Evolutionary conservation across 2,329 filamentous ascomycete genomes (phyloP), one percentile per base, ranked within the genome.

Genomic region (Zasmidium cellare): DNA sequence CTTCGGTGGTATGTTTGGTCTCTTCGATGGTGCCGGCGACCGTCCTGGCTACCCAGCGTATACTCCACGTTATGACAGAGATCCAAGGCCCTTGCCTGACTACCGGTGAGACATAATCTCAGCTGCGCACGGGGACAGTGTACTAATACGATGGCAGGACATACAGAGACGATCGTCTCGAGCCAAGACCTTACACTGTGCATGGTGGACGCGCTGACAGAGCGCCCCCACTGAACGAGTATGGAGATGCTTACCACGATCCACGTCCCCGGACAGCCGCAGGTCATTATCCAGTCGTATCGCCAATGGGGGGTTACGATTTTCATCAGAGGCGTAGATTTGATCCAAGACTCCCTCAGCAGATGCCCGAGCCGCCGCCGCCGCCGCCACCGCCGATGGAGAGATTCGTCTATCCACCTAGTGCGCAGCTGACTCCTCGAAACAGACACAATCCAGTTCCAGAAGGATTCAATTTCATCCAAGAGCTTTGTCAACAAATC

Each of bases 11-110:
- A 48, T 73, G 51, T 60, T 68, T 35, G 68, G 68, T 25, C 16
- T 74, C 1, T 74, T 74, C 47, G 73, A 75, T 51, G 72, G 72
- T n/a, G 65, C 69, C 25, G 57, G 59, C 23, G 70, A 73, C 46
- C 55, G 60, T 19, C 61, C 57, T 6, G 51, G 56, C 16, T 41
- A 57, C 23, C 12, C 12, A 41, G 7, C 35, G n/a, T 52, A 51
- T 16, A 56, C 51, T 23, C 23, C 47, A 25, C 47, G 47, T 12
- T 22, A 53, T 25, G 51, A n/a, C 44, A 41, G 19, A 19, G 25
- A 23, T 20, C 53, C 35, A 31, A 18, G n/a, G 14, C 38, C 51
- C 44, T 22, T 38, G 22, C 19, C 35, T 31, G n/a, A 45, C 16
- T 44, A 55, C 41, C 31, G 19, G 25, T 46, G 45, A n/a, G 53